Conservation (phyloP, 495 filamentous ascomycete species). For the Oidiodendron maius region DNA sequence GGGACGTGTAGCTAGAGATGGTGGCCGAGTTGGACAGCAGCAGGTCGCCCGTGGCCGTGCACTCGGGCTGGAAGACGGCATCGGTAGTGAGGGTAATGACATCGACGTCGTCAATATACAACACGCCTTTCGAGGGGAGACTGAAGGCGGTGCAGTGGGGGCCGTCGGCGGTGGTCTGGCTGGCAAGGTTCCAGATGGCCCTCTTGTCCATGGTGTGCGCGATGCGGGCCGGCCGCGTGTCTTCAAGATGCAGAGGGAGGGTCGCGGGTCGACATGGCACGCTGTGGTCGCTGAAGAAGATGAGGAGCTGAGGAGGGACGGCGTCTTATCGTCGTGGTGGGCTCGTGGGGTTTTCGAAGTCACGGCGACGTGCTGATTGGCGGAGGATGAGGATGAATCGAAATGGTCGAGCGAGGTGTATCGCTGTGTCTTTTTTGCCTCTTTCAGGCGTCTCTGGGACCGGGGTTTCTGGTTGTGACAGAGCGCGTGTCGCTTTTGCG, state of each 20-base stretch:
- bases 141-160: slow-evolving; percentile 55
- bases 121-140: slow-evolving; percentile 54
- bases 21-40: slow-evolving; percentile 26
- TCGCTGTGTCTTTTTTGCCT: too few relatives aligned
- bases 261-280: slow-evolving; percentile 14
- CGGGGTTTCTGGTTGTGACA: too few relatives aligned
- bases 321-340: too few relatives aligned
- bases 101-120: slow-evolving; percentile 50
- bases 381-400: too few relatives aligned
- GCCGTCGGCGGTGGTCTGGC: slow-evolving; percentile 5
- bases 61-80: slow-evolving; percentile 58
- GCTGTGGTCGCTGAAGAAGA: background rate
- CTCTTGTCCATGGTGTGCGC: slow-evolving; percentile 17
- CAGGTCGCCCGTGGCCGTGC: slow-evolving; percentile 32
- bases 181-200: slow-evolving; percentile 15
- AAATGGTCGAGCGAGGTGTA: too few relatives aligned
- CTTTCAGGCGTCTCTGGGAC: too few relatives aligned
- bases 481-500: too few relatives aligned
- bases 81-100: slow-evolving; percentile 53
- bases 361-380: too few relatives aligned
- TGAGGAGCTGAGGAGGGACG: too few relatives aligned
- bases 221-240: slow-evolving; percentile 17
- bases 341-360: too few relatives aligned
- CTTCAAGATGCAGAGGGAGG: slow-evolving; percentile 3
- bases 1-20: slow-evolving; percentile 40